Evolutionary conservation across 495 filamentous ascomycete genomes (phyloP).

Genomic region (Penicillium odoratum): DNA sequence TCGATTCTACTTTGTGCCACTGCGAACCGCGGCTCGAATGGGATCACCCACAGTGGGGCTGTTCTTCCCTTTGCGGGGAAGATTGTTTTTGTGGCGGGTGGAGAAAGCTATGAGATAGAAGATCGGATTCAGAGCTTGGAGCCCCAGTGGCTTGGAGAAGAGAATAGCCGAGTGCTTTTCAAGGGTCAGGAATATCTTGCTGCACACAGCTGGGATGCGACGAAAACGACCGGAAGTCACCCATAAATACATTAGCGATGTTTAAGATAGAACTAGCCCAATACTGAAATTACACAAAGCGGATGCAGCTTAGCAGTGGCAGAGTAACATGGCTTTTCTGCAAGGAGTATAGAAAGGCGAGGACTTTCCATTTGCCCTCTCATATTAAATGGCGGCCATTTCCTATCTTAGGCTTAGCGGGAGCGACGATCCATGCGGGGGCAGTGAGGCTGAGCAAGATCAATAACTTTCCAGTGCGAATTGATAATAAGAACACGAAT

Average conservation of each 20-base stretch:
- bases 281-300: background rate
- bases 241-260: background rate
- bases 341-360: background rate
- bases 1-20: slow-evolving; percentile 32
- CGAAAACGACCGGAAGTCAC: slow-evolving; percentile 9
- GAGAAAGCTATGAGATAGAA: slow-evolving; percentile 50
- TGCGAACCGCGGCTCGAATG: slow-evolving; percentile 33
- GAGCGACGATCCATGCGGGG: background rate
- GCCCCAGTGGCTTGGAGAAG: slow-evolving; percentile 46
- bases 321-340: background rate
- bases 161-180: slow-evolving; percentile 33
- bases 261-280: background rate
- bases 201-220: slow-evolving; percentile 29
- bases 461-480: background rate
- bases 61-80: slow-evolving; percentile 37
- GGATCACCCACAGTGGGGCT: slow-evolving; percentile 23
- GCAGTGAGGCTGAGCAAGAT: background rate
- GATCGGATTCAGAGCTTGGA: slow-evolving; percentile 41
- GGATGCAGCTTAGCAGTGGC: background rate
- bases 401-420: slow-evolving; percentile 10
- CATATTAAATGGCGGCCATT: background rate
- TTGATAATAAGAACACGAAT: background rate
- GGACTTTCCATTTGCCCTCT: no score
- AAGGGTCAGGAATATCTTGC: slow-evolving; percentile 42
- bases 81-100: slow-evolving; percentile 49